These are phyloP conservation scores for Brassica napus DNA, from an alignment of 345 rosid species.

Conservation along the genomic window Da-Ae NC_063445.1:36207501-36208000, in stretches of 20 bases:
- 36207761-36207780: neutral
- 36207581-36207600: neutral
- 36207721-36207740: slow-evolving; percentile 16
- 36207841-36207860: slow-evolving; percentile 73
- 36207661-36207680: slow-evolving; percentile 62
- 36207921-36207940: slow-evolving; percentile 61
- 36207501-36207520: slow-evolving; percentile 83
- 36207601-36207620: neutral
- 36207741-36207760: neutral
- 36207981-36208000: slow-evolving; percentile 77
- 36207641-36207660: slow-evolving; percentile 77
- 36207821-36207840: slow-evolving; percentile 57
- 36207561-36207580: slow-evolving; percentile 30
- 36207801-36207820: slow-evolving; percentile 65
- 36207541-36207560: slow-evolving; percentile 88
- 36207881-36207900: neutral
- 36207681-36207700: slow-evolving; percentile 62
- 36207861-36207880: neutral
- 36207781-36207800: slow-evolving; percentile 60
- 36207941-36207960: slow-evolving; percentile 66
- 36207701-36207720: slow-evolving; percentile 91
- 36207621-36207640: slow-evolving; percentile 38
- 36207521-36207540: slow-evolving; percentile 73
- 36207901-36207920: slow-evolving; percentile 46
- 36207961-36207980: slow-evolving; percentile 49